These are phyloP conservation scores for Colletotrichum abscissum DNA, from an alignment of 2,329 filamentous ascomycete species.

Conservation along the genomic window DNA sequence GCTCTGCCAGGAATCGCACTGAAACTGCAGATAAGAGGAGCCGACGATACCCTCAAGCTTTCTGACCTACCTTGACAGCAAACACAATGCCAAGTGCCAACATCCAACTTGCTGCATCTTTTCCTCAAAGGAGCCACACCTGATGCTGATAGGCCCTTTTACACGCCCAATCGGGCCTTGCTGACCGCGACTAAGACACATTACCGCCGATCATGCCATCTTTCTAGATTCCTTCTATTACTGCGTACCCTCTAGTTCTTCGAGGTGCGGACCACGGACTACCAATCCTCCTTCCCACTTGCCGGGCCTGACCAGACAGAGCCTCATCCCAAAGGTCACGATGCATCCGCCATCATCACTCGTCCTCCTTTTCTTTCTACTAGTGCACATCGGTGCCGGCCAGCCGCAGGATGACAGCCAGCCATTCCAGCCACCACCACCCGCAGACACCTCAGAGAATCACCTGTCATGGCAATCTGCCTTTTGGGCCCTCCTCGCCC, in stretches of 20 bases:
- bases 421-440: background rate
- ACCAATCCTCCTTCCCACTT: background rate
- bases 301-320: slow-evolving; percentile 2
- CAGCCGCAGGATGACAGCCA: background rate
- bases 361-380: background rate
- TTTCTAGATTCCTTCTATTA: background rate
- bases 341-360: slow-evolving; percentile 2
- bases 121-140: slow-evolving; percentile 7
- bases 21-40: slow-evolving; percentile 1
- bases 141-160: slow-evolving; percentile 5
- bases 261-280: no score
- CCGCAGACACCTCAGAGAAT: background rate
- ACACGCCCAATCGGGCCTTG: slow-evolving; percentile 13
- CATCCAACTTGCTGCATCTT: background rate
- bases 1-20: background rate
- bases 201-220: background rate
- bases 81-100: background rate
- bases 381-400: background rate
- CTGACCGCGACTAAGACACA: slow-evolving; percentile 13
- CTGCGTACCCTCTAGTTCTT: background rate
- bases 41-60: slow-evolving; percentile 32
- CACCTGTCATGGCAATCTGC: slow-evolving; percentile 11
- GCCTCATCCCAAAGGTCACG: slow-evolving; percentile 20
- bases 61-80: background rate
- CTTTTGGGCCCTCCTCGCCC: slow-evolving; percentile 6